Conservation (phyloP, 192 early-diverging fungal genomes). For the Jimgerdemannia flammicorona region DNA sequence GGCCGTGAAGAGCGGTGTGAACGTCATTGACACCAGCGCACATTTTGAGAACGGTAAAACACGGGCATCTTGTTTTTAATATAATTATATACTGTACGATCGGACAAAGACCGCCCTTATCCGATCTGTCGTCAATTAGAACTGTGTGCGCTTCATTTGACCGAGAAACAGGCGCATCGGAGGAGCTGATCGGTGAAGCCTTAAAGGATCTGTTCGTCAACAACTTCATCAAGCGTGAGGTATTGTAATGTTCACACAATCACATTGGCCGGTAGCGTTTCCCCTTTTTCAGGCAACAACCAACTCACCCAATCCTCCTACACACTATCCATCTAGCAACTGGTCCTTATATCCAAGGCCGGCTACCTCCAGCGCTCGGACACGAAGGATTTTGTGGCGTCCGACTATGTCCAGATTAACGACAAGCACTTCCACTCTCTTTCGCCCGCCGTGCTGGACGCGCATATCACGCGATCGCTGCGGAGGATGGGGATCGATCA, state of each 20-base stretch:
- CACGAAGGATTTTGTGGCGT: conserved; percentile 1
- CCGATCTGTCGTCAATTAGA: neutral
- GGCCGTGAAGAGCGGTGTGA: conserved; percentile 60
- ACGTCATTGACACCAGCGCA: conserved; percentile 69
- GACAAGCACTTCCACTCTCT: conserved; percentile 59
- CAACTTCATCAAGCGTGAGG: conserved; percentile 40
- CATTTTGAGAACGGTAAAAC: conserved; percentile 66
- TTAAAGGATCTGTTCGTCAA: conserved; percentile 28
- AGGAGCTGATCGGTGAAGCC: conserved; percentile 52
- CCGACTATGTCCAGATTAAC: conserved; percentile 39
- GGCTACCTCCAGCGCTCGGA: conserved; percentile 36
- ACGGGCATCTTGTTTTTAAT: neutral
- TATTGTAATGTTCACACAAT: conserved; percentile 7
- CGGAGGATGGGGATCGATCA: conserved; percentile 45
- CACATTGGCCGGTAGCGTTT: too few species aligned
- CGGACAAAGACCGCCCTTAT: neutral
- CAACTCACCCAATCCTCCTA: neutral
- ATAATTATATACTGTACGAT: neutral
- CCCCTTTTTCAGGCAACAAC: too few species aligned
- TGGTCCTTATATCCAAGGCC: conserved; percentile 46
- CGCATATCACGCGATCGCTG: conserved; percentile 52
- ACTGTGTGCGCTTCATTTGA: neutral
- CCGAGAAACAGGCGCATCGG: conserved; percentile 56
- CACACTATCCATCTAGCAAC: conserved; percentile 18
- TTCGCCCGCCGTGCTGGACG: conserved; percentile 53